Conservation (phyloP, 805 yeast genomes). For the Metschnikowia hibisci region DNA sequence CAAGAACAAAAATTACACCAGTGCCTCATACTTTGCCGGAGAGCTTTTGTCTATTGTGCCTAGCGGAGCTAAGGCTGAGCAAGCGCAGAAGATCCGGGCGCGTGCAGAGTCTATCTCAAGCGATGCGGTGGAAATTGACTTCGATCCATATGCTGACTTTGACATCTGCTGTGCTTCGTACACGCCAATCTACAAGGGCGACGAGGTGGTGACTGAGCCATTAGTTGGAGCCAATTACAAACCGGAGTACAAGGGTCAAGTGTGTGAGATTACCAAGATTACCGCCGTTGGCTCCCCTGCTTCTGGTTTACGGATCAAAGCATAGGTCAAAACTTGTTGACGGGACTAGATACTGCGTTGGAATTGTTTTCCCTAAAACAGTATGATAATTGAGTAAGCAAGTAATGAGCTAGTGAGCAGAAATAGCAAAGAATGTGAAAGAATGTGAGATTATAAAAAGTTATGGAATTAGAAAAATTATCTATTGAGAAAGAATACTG, state of each 20-base stretch:
- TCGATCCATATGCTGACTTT: constrained; percentile 88
- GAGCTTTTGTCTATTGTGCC: constrained; percentile 70
- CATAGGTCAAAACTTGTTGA: not conserved
- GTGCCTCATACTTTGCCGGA: constrained; percentile 85
- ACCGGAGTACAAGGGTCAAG: constrained; percentile 67
- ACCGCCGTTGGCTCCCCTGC: constrained; percentile 88
- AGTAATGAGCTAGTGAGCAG: too few relatives aligned
- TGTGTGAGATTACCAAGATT: constrained; percentile 71
- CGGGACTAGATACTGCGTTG: too few relatives aligned
- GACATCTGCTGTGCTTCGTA: constrained; percentile 83
- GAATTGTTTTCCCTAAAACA: not conserved
- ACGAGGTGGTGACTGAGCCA: constrained; percentile 68
- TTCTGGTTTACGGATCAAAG: constrained; percentile 70
- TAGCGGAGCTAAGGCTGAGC: constrained; percentile 80
- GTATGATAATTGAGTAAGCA: too few relatives aligned
- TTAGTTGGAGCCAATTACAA: constrained; percentile 88
- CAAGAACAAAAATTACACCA: constrained; percentile 80
- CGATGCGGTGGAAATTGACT: constrained; percentile 87
- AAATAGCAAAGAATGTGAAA: too few relatives aligned
- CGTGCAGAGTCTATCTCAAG: constrained; percentile 76
- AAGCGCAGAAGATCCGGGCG: constrained; percentile 77
- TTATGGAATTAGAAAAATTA: too few relatives aligned
- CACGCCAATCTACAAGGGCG: constrained; percentile 84
- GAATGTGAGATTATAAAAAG: too few relatives aligned
- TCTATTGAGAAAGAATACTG: too few relatives aligned